Percentiles rank a stretch among this genome's conserved stretches.
These are phyloP conservation scores for Globisporangium cylindrosporum DNA, from an alignment of 352 stramenopile species.

Conservation along the genomic window DNA sequence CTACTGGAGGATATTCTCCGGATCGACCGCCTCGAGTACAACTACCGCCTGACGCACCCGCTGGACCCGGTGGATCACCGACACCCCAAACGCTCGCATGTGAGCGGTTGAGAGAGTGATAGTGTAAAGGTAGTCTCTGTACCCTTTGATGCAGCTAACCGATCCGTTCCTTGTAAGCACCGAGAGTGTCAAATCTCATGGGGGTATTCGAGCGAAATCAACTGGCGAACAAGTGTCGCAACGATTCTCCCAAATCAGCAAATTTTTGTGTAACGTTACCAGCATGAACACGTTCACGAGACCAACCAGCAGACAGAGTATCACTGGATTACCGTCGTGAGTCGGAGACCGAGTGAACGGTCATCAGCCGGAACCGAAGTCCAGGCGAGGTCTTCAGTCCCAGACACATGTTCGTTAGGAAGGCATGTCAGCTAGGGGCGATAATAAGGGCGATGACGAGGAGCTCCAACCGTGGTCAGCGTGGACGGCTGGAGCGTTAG, in stretches of 20 bases:
- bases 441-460: not conserved
- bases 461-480: not conserved
- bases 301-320: not conserved
- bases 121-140: not conserved
- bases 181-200: not conserved
- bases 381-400: not conserved
- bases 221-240: not conserved
- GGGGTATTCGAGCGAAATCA: not conserved
- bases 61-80: not conserved
- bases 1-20: not conserved
- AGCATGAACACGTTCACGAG: not conserved
- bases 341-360: not conserved
- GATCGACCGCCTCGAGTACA: conserved; percentile 3
- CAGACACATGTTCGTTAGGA: not conserved
- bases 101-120: not conserved
- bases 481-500: not conserved
- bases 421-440: too few species aligned
- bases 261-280: not conserved
- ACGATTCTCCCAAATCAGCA: not conserved
- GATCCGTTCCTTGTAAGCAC: not conserved
- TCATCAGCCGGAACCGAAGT: not conserved
- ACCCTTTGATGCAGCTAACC: not conserved
- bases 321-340: not conserved
- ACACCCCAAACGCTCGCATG: not conserved
- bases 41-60: not conserved